A percentile compares a stretch with the other conserved stretches of the same genome.
These are phyloP conservation scores for Pisolithus albus DNA, from an alignment of 768 basidiomycete genomes.

Conservation along the genomic window DNA sequence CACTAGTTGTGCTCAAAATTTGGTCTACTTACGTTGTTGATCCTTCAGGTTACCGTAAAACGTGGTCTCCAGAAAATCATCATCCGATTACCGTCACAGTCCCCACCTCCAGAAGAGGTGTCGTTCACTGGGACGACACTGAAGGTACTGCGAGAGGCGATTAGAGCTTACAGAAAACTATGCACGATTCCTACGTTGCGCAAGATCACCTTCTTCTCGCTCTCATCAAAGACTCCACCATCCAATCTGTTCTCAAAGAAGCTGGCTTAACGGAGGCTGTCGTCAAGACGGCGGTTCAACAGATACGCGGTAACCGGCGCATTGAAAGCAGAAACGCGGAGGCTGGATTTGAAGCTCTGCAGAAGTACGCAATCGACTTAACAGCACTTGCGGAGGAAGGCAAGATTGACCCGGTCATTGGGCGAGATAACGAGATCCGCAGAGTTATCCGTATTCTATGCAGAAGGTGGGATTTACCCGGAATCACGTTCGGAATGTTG, in stretches of 20 bases:
- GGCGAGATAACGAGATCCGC: slow-evolving; percentile 88
- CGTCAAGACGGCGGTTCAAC: slow-evolving; percentile 70
- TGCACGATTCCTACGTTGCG: slow-evolving; percentile 88
- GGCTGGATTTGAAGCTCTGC: slow-evolving; percentile 86
- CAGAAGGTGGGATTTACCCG: slow-evolving; percentile 42
- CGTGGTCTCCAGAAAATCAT: slow-evolving; percentile 70
- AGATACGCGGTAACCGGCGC: slow-evolving; percentile 75
- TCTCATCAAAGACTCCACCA: slow-evolving; percentile 65
- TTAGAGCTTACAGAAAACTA: slow-evolving; percentile 72
- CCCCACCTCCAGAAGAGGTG: slow-evolving; percentile 79
- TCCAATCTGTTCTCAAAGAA: slow-evolving; percentile 69
- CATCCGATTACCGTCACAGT: slow-evolving; percentile 76
- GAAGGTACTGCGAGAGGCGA: slow-evolving; percentile 70
- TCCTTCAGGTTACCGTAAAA: slow-evolving; percentile 46
- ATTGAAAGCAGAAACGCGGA: slow-evolving; percentile 85
- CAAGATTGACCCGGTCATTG: slow-evolving; percentile 93
- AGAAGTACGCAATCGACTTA: slow-evolving; percentile 83
- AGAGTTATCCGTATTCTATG: slow-evolving; percentile 79
- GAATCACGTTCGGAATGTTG: not conserved
- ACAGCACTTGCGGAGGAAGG: slow-evolving; percentile 86
- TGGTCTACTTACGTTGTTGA: not conserved
- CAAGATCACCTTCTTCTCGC: slow-evolving; percentile 90
- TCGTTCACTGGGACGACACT: slow-evolving; percentile 49
- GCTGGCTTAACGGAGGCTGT: slow-evolving; percentile 62
- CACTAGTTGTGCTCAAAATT: not conserved